These are phyloP conservation scores for Termitomyces sp. DNA, from an alignment of 768 basidiomycete genomes.

Conservation along the genomic window DNA sequence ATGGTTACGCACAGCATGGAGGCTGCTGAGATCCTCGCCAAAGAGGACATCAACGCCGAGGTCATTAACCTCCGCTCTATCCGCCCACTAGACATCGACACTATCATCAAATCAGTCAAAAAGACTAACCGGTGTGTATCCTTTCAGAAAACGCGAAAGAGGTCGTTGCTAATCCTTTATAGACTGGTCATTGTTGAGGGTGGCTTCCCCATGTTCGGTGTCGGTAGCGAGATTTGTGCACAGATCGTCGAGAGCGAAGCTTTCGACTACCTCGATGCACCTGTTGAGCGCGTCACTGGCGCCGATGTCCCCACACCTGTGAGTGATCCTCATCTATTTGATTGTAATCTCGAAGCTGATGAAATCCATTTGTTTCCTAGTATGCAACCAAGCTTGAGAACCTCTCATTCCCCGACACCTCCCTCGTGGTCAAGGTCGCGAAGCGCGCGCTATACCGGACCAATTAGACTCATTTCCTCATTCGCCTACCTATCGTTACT, in stretches of 20 bases:
- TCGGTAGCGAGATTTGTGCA: constrained; percentile 97
- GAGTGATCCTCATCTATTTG: constrained; percentile 22
- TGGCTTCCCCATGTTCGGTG: constrained; percentile 98
- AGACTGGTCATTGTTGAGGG: constrained; percentile 94
- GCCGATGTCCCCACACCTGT: constrained; percentile 97
- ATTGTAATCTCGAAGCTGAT: constrained; percentile 8
- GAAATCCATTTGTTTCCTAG: constrained; percentile 32
- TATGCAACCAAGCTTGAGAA: constrained; percentile 88
- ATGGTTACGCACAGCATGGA: constrained; percentile 96
- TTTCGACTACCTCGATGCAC: constrained; percentile 97
- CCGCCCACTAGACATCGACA: constrained; percentile 95
- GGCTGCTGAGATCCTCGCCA: constrained; percentile 87
- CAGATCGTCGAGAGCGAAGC: constrained; percentile 97
- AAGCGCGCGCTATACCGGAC: constrained; percentile 89
- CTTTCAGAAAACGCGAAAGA: background rate
- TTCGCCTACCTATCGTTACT: background rate
- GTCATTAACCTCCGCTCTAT: constrained; percentile 96
- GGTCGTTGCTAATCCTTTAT: background rate
- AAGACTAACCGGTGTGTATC: constrained; percentile 85
- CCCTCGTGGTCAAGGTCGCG: constrained; percentile 88
- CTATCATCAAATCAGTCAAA: constrained; percentile 95
- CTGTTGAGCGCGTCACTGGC: constrained; percentile 96
- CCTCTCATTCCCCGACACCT: constrained; percentile 91
- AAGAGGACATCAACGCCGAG: constrained; percentile 97
- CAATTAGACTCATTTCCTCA: constrained; percentile 46